These are phyloP conservation scores for Colletotrichum sp. DNA, from an alignment of 2,329 filamentous ascomycete genomes.

Conservation along the genomic window DNA sequence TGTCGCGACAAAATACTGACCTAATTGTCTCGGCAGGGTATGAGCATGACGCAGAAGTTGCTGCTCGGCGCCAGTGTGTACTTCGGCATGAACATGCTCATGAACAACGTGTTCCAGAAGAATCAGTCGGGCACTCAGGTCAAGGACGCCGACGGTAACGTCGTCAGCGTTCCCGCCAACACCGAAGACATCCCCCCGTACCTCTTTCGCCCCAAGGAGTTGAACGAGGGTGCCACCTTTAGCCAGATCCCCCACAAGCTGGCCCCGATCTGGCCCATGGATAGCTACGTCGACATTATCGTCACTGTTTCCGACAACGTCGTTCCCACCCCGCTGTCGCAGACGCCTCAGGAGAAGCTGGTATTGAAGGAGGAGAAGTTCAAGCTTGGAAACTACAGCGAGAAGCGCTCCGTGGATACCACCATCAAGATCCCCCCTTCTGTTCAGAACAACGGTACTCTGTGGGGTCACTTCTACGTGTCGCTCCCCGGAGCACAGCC, in stretches of 20 bases:
- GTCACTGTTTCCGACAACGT: conserved; percentile 84
- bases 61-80: conserved; percentile 60
- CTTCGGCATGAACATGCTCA: conserved; percentile 62
- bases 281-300: conserved; percentile 80
- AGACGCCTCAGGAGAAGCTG: conserved; percentile 69
- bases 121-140: conserved; percentile 51
- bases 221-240: conserved; percentile 67
- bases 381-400: conserved; percentile 77
- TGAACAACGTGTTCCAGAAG: conserved; percentile 58
- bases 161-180: conserved; percentile 58
- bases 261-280: conserved; percentile 85
- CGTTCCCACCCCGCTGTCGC: conserved; percentile 69
- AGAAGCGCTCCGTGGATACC: conserved; percentile 78
- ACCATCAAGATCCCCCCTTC: conserved; percentile 77
- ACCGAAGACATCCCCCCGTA: conserved; percentile 67
- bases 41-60: conserved; percentile 48
- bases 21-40: conserved; percentile 27
- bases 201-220: conserved; percentile 63
- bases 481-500: conserved; percentile 76
- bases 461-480: conserved; percentile 95
- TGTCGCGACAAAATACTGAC: neutral
- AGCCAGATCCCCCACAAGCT: conserved; percentile 72
- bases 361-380: conserved; percentile 84
- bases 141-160: conserved; percentile 56
- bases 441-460: conserved; percentile 89